phyloP scores from a whole-genome alignment of 208 protist genomes.

The Acanthamoeba castellanii region DNA sequence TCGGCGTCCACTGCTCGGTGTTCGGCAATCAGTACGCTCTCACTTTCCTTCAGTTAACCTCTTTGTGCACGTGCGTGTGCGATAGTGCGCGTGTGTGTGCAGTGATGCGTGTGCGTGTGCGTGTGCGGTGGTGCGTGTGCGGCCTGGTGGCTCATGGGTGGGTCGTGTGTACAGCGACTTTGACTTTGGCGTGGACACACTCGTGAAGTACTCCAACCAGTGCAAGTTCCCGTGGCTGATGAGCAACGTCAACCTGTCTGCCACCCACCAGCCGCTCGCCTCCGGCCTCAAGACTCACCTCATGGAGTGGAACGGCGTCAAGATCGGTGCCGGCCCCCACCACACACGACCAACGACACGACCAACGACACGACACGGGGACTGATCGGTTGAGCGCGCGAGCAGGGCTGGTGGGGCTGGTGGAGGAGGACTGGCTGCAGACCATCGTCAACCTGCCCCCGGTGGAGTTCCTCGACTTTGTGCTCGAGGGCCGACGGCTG shows the following conservation, averaged over 20 bases:
- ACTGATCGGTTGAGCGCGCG: no score
- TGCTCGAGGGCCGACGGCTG: constrained; percentile 40
- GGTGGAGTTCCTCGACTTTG: constrained; percentile 71
- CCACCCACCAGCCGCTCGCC: constrained; percentile 16
- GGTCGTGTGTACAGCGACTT: not conserved
- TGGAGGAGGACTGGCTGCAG: constrained; percentile 74
- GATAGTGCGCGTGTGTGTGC: no score
- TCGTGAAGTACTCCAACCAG: constrained; percentile 28
- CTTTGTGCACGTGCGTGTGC: not conserved
- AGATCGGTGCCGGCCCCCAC: not conserved
- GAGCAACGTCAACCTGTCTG: constrained; percentile 65
- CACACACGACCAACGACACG: no score
- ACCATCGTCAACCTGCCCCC: constrained; percentile 33
- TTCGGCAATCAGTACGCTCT: constrained; percentile 73
- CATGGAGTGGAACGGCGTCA: constrained; percentile 50
- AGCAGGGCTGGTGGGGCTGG: constrained; percentile 60
- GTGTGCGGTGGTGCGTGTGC: no score
- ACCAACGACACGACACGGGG: no score
- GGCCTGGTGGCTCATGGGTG: no score
- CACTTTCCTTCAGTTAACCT: not conserved
- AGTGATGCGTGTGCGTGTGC: no score
- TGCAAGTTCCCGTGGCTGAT: constrained; percentile 76
- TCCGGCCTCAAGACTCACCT: constrained; percentile 2
- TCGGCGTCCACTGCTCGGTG: constrained; percentile 59
- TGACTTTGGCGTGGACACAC: constrained; percentile 73